Evolutionary conservation across 768 basidiomycete genomes (phyloP).

Genomic region (Mycena leptocephala): DNA sequence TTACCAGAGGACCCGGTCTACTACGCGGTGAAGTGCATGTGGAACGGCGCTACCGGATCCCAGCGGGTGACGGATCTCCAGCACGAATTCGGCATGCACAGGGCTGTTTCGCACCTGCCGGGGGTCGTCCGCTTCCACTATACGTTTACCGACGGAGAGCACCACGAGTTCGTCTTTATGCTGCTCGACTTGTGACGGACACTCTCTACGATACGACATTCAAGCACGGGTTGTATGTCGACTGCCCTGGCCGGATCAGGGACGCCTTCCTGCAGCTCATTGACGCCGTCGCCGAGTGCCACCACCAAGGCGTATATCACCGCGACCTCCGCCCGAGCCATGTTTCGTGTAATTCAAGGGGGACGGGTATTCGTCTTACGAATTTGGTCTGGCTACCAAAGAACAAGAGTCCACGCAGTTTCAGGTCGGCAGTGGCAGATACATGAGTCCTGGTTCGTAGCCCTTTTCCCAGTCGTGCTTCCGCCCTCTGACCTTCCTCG

Average conservation of each 20-base stretch:
- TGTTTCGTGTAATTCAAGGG: not conserved
- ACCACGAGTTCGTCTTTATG: not conserved
- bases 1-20: not conserved
- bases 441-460: constrained; percentile 18
- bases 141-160: not conserved
- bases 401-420: not conserved
- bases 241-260: not conserved
- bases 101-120: not conserved
- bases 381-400: not conserved
- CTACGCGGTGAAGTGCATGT: constrained; percentile 22
- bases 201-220: not conserved
- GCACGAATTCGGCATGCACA: not conserved
- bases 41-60: not conserved
- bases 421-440: not conserved
- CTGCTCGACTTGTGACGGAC: not conserved
- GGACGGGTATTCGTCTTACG: not conserved
- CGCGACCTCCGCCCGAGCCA: not conserved
- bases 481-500: not conserved
- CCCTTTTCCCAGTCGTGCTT: not conserved
- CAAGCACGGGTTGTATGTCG: not conserved
- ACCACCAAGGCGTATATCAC: constrained; percentile 1
- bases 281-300: not conserved
- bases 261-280: constrained; percentile 3
- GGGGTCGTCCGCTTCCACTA: not conserved
- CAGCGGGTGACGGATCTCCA: not conserved